phyloP scores from a whole-genome alignment of 768 basidiomycete species.

The Russula olivacea region DNA sequence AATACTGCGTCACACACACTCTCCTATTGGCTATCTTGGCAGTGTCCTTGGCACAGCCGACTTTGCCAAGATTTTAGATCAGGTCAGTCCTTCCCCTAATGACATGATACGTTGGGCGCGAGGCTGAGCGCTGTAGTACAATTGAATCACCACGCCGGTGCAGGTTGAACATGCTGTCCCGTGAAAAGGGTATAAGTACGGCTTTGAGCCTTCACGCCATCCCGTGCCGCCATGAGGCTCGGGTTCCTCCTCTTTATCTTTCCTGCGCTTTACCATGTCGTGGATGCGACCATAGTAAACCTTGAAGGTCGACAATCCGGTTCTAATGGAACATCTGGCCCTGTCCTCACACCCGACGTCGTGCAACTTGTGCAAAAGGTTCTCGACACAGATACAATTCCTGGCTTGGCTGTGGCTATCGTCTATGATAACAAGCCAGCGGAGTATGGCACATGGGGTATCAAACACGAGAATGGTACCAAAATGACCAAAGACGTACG shows the following conservation, averaged over 20 bases:
- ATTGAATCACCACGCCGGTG: too few species aligned
- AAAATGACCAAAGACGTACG: constrained; percentile 20
- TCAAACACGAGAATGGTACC: constrained; percentile 14
- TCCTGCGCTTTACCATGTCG: background rate
- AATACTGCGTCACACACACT: too few species aligned
- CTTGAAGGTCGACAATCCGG: background rate
- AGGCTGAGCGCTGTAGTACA: too few species aligned
- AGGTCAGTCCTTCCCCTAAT: background rate
- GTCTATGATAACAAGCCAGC: background rate
- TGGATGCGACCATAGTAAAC: background rate
- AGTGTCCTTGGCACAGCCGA: background rate
- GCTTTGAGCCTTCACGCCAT: background rate
- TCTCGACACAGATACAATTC: background rate
- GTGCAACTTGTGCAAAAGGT: background rate
- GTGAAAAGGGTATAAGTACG: background rate
- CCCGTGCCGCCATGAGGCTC: background rate
- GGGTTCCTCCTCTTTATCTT: background rate
- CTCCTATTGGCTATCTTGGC: too few species aligned
- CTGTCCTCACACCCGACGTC: constrained; percentile 14
- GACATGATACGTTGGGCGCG: background rate
- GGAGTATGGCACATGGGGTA: constrained; percentile 19
- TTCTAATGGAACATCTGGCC: background rate
- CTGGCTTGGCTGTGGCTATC: constrained; percentile 10
- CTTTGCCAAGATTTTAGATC: background rate
- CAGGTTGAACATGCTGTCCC: too few species aligned